Percentiles rank a stretch among this genome's conserved stretches.
These are phyloP conservation scores for Hymenoscyphus albidus DNA, from an alignment of 2,329 filamentous ascomycete species.

Conservation along the genomic window DNA sequence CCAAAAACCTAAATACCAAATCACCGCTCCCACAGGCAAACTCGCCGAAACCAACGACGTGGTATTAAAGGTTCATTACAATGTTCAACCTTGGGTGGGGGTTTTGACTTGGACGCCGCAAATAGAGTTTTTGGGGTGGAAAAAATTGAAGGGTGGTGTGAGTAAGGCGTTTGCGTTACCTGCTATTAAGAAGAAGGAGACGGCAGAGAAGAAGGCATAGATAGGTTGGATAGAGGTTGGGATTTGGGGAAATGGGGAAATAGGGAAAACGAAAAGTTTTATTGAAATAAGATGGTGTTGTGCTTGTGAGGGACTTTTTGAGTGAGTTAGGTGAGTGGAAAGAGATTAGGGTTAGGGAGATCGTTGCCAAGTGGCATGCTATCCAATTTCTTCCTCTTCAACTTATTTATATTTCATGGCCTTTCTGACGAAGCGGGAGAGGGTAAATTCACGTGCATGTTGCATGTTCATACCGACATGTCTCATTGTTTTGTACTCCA, in stretches of 20 bases:
- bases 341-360: neutral
- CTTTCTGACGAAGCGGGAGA: too few relatives aligned
- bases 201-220: slow-evolving; percentile 23
- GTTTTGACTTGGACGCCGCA: slow-evolving; percentile 72
- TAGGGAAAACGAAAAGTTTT: neutral
- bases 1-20: slow-evolving; percentile 93
- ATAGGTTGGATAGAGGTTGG: neutral
- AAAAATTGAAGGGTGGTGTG: slow-evolving; percentile 58
- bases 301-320: neutral
- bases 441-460: too few relatives aligned
- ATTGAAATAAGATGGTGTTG: neutral
- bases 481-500: too few relatives aligned
- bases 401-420: too few relatives aligned
- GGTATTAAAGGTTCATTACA: slow-evolving; percentile 81
- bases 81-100: slow-evolving; percentile 96
- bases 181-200: slow-evolving; percentile 56
- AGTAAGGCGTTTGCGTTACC: slow-evolving; percentile 65
- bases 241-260: neutral
- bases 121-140: slow-evolving; percentile 57
- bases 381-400: too few relatives aligned
- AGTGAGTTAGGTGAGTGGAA: neutral
- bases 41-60: slow-evolving; percentile 72
- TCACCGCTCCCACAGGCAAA: slow-evolving; percentile 81
- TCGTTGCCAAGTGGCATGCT: neutral
- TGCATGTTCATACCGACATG: too few relatives aligned